A percentile compares a stretch with the other conserved stretches of the same genome.
These are phyloP conservation scores for Debaryomyces singareniensis DNA, from an alignment of 1,139 yeast species.

Conservation along the genomic window DNA sequence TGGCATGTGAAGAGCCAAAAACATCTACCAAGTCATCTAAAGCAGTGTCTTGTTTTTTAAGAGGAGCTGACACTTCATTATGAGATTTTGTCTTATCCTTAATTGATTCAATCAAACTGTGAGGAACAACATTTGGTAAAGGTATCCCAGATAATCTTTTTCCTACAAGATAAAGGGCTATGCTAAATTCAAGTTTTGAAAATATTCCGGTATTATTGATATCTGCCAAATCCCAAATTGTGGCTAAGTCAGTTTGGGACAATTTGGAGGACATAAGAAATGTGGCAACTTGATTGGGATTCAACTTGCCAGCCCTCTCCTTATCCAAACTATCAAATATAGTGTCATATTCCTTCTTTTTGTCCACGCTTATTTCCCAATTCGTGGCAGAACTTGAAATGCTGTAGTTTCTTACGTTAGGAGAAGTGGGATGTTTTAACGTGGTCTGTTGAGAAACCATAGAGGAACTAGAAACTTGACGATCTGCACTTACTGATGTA, in stretches of 20 bases:
- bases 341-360: constrained; percentile 71
- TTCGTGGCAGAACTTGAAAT: constrained; percentile 22
- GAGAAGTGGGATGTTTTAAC: constrained; percentile 23
- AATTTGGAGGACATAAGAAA: constrained; percentile 85
- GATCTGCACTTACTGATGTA: constrained; percentile 14
- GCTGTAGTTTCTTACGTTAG: constrained; percentile 7
- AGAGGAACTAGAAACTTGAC: constrained; percentile 41
- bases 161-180: constrained; percentile 90
- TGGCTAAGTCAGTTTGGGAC: constrained; percentile 77
- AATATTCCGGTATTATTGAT: constrained; percentile 82
- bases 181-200: constrained; percentile 75
- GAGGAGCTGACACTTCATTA: constrained; percentile 3
- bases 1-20: constrained; percentile 33
- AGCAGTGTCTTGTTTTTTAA: constrained; percentile 41
- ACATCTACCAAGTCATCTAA: constrained; percentile 61
- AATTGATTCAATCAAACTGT: constrained; percentile 37
- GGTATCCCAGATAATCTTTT: constrained; percentile 70
- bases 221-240: constrained; percentile 93
- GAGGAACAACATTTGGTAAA: constrained; percentile 67
- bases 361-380: constrained; percentile 66
- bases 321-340: constrained; percentile 77
- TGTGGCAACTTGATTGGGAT: constrained; percentile 78
- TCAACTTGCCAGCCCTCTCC: constrained; percentile 52
- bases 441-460: constrained; percentile 45
- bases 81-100: constrained; percentile 3